Evolutionary conservation across 768 basidiomycete species (phyloP).

Genomic region (Rickenella mellea): DNA sequence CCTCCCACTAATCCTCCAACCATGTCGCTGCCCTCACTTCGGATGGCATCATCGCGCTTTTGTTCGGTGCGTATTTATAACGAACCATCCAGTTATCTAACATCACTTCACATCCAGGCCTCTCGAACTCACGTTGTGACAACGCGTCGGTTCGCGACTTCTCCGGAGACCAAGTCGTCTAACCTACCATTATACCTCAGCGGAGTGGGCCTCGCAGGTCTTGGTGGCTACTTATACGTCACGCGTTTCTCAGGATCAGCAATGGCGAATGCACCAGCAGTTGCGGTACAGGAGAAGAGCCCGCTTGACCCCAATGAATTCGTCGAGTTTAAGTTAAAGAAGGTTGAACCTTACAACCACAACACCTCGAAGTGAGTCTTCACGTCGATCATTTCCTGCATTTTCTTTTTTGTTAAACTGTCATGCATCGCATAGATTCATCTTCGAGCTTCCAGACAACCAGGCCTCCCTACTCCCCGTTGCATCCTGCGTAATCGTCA

Average conservation of each 20-base stretch:
- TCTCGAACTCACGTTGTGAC: not conserved
- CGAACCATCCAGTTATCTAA: not conserved
- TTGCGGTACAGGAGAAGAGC: conserved; percentile 44
- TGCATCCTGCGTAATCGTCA: conserved; percentile 71
- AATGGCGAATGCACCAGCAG: conserved; percentile 8
- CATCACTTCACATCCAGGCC: not conserved
- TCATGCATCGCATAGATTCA: conserved; percentile 37
- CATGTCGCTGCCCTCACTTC: not conserved
- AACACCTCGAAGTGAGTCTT: conserved; percentile 67
- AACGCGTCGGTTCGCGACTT: conserved; percentile 40
- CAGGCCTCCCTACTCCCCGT: conserved; percentile 72
- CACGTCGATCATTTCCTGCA: not conserved
- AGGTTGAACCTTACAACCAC: conserved; percentile 84
- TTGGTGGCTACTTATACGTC: conserved; percentile 39
- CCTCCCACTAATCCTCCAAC: not conserved
- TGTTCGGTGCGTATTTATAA: not conserved
- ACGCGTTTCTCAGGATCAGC: too few relatives aligned
- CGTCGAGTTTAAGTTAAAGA: conserved; percentile 74
- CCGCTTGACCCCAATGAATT: conserved; percentile 70
- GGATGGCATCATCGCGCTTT: not conserved
- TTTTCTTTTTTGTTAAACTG: conserved; percentile 1
- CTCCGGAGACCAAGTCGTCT: conserved; percentile 34
- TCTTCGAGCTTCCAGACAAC: conserved; percentile 73
- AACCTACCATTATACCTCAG: conserved; percentile 39
- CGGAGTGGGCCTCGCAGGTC: conserved; percentile 34